Evolutionary conservation across 306 rosid genomes (phyloP).

Genomic region (Cicer bijugum): DNA sequence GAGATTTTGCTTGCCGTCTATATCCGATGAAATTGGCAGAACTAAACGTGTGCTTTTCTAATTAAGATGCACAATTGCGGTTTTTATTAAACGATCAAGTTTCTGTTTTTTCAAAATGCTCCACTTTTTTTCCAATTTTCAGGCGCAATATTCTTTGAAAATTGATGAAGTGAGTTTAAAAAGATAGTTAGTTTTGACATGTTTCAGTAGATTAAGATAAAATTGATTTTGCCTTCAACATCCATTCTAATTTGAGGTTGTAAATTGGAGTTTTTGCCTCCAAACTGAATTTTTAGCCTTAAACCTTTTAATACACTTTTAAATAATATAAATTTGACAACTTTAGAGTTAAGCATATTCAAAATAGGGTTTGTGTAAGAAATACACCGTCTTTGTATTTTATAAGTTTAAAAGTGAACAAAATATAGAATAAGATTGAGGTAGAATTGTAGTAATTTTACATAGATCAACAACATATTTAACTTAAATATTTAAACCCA

Average conservation of each 20-base stretch:
- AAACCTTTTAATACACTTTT: background rate
- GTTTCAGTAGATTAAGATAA: no score
- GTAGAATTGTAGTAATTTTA: background rate
- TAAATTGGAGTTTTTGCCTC: background rate
- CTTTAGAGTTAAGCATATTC: background rate
- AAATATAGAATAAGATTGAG: background rate
- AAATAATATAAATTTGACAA: background rate
- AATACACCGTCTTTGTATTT: background rate
- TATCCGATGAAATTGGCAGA: slow-evolving; percentile 8
- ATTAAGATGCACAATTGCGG: background rate
- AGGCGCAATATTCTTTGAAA: background rate
- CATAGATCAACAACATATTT: no score
- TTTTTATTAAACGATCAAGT: background rate
- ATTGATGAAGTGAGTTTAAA: background rate
- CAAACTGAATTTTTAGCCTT: background rate
- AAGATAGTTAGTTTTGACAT: background rate
- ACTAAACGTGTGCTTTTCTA: slow-evolving; percentile 25
- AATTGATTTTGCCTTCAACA: background rate
- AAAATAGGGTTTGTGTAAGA: background rate
- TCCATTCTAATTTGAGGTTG: background rate
- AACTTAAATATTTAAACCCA: no score
- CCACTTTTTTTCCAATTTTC: background rate
- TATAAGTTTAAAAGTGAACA: background rate
- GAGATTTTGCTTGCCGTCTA: slow-evolving; percentile 28
- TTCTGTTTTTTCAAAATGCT: background rate